Evolutionary conservation across 345 rosid genomes (phyloP).

Genomic region (Barbarea vulgaris): DNA sequence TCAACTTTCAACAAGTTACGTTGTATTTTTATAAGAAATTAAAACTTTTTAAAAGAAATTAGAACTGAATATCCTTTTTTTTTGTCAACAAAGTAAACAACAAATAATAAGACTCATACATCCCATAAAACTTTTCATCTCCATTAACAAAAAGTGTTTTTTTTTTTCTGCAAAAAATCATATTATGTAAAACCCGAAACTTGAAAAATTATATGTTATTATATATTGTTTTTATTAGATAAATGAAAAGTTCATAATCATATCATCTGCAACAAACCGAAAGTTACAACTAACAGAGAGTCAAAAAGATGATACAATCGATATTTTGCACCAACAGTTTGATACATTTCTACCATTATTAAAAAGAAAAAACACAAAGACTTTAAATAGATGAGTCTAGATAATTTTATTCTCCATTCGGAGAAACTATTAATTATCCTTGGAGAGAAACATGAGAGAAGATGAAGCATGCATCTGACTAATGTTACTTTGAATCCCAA

Average conservation of each 20-base stretch:
- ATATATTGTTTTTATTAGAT: not conserved
- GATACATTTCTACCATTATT: slow-evolving; percentile 7
- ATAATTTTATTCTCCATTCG: not conserved
- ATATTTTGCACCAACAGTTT: not conserved
- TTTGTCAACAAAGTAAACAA: too few species aligned
- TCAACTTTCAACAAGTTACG: not conserved
- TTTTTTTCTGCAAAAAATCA: not conserved
- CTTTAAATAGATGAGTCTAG: not conserved
- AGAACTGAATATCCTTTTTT: too few species aligned
- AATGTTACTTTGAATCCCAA: slow-evolving; percentile 1
- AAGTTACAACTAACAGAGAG: slow-evolving; percentile 3
- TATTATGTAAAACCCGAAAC: not conserved
- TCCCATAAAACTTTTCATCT: not conserved
- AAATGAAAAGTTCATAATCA: not conserved
- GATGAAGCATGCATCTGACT: slow-evolving; percentile 33
- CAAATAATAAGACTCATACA: not conserved
- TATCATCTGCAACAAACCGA: not conserved
- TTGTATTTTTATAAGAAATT: too few species aligned
- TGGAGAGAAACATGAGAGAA: slow-evolving; percentile 28
- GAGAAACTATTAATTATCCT: not conserved
- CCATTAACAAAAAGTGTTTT: too few species aligned
- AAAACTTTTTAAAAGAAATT: too few species aligned
- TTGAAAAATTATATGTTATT: not conserved
- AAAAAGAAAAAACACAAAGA: not conserved
- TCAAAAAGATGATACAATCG: not conserved